These are phyloP conservation scores for Cryptosporidium parvum DNA, from an alignment of 169 alveolate genomes.

Conservation along the genomic window DNA sequence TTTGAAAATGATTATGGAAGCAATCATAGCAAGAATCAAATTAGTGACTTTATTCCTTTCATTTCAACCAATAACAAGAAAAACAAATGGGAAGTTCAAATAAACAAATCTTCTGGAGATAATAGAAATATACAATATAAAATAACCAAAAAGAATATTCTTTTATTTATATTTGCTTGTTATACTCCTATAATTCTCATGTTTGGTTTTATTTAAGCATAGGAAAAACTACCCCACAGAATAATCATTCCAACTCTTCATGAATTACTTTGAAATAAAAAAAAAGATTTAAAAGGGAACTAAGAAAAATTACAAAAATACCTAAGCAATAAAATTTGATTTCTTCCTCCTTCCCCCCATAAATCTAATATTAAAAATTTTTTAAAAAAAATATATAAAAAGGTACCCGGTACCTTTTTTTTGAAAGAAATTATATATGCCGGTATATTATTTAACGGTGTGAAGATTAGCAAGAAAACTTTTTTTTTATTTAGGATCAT, in stretches of 20 bases:
- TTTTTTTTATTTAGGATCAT: background rate
- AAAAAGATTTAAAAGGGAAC: background rate
- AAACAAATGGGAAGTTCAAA: background rate
- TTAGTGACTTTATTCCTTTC: slow-evolving; percentile 6
- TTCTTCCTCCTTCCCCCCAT: background rate
- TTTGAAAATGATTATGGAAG: background rate
- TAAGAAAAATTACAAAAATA: too few relatives aligned
- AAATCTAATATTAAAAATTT: background rate
- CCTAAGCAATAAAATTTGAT: background rate
- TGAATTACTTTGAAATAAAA: too few relatives aligned
- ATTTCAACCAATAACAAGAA: slow-evolving; percentile 1
- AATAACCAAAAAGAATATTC: background rate
- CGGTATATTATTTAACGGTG: background rate
- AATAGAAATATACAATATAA: background rate
- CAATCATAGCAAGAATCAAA: background rate
- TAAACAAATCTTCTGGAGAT: background rate
- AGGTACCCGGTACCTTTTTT: slow-evolving; percentile 14
- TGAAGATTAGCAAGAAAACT: background rate
- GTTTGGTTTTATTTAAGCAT: background rate
- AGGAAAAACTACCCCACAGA: background rate
- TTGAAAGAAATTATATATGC: background rate
- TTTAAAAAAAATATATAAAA: background rate
- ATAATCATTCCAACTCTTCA: background rate
- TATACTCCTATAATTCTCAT: background rate
- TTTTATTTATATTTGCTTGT: background rate